phyloP scores from a whole-genome alignment of 106 monocot genomes.

The Allium fistulosum region DNA sequence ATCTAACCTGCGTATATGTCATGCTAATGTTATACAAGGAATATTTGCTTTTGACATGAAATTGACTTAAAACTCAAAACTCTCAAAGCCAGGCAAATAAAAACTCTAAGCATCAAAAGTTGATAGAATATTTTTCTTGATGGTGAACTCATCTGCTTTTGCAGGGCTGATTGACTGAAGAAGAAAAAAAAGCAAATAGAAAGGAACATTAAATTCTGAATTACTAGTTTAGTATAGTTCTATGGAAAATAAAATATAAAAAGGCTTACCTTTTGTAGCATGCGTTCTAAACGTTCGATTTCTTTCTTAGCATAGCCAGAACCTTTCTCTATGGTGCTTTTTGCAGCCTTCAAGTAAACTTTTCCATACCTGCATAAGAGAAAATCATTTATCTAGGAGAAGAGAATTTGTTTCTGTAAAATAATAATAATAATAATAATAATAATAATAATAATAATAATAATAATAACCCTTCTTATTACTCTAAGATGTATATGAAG shows the following conservation, averaged over 20 bases:
- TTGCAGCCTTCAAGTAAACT: constrained; percentile 69
- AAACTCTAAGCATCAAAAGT: constrained; percentile 38
- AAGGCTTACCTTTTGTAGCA: constrained; percentile 66
- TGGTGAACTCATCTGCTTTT: constrained; percentile 86
- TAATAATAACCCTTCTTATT: too few relatives aligned
- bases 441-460: too few relatives aligned
- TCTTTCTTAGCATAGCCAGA: constrained; percentile 68
- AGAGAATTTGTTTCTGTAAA: neutral
- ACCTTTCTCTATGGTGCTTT: constrained; percentile 64
- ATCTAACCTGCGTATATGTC: too few relatives aligned
- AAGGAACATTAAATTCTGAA: neutral
- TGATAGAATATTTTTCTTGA: constrained; percentile 95
- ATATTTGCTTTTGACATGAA: neutral
- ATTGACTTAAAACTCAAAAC: too few relatives aligned
- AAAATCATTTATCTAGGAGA: too few relatives aligned
- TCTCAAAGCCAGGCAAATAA: neutral
- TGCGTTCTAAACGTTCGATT: constrained; percentile 76
- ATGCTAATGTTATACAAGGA: too few relatives aligned
- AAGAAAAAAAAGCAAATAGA: constrained; percentile 14
- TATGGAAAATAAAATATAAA: neutral
- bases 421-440: neutral
- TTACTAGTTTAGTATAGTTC: neutral
- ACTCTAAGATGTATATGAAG: too few relatives aligned
- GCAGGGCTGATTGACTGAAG: constrained; percentile 65
- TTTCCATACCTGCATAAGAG: constrained; percentile 56